A percentile compares a stretch with the other conserved stretches of the same genome.
phyloP scores from a whole-genome alignment of 2,329 filamentous ascomycete genomes.

The Pseudopyricularia cyperi region DNA sequence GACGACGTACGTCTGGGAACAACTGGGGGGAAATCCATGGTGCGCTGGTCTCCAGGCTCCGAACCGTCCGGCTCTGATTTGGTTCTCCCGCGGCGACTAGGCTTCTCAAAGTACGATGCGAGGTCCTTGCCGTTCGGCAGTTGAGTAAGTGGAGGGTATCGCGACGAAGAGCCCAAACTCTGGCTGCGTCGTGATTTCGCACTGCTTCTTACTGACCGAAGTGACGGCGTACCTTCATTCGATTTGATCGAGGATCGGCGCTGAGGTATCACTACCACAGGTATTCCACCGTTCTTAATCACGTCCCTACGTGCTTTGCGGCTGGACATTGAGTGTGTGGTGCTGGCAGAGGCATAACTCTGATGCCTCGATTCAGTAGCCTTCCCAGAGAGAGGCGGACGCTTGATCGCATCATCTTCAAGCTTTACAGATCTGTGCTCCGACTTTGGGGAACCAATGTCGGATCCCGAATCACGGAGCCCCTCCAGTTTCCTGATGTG shows the following conservation, averaged over 20 bases:
- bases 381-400: slow-evolving; percentile 14
- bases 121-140: slow-evolving; percentile 27
- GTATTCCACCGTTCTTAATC: slow-evolving; percentile 45
- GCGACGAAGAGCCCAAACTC: slow-evolving; percentile 32
- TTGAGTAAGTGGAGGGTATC: slow-evolving; percentile 20
- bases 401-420: slow-evolving; percentile 13
- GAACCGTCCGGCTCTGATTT: slow-evolving; percentile 35
- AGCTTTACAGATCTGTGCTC: slow-evolving; percentile 20
- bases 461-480: slow-evolving; percentile 32
- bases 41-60: slow-evolving; percentile 32
- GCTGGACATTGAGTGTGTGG: slow-evolving; percentile 36
- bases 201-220: slow-evolving; percentile 48
- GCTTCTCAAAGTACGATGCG: slow-evolving; percentile 28
- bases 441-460: slow-evolving; percentile 28
- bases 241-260: slow-evolving; percentile 40
- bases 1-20: slow-evolving; percentile 47
- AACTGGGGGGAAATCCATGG: slow-evolving; percentile 46
- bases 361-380: slow-evolving; percentile 22
- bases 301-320: slow-evolving; percentile 44
- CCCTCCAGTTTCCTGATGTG: slow-evolving; percentile 44
- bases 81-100: slow-evolving; percentile 24
- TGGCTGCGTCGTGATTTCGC: slow-evolving; percentile 35
- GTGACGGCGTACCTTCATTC: slow-evolving; percentile 34
- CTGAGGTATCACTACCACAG: slow-evolving; percentile 49
- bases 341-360: slow-evolving; percentile 35